Base-by-base conservation (phyloP, 2,329 filamentous ascomycete species). In the Colletotrichum camelliae region DNA sequence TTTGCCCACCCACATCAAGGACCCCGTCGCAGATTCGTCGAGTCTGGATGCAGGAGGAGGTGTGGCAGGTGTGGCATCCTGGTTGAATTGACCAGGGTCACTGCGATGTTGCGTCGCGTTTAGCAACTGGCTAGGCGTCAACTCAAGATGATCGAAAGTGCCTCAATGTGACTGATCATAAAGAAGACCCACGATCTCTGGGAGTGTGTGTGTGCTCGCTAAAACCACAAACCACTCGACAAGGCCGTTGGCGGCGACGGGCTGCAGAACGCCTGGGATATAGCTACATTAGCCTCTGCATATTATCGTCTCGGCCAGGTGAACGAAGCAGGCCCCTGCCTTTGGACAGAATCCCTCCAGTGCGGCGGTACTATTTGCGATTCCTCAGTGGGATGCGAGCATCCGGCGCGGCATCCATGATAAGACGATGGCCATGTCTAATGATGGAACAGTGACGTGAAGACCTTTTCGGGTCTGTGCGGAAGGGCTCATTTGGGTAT, bases 131-230 rank as follows among this genome's bases (percentile, higher is more conserved):
- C 31, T 48, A 43, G 27, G 18, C 21, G 27, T 55, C 39, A 62
- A 29, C 35, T 65, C 64, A 29, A 66, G 31, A 74, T 58, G 15
- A 35, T 74, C 43, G 67, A 70, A 58, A 65, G 72, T 65, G 60
- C 72, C 57, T 74, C 67, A 70, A 60, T 71, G 37, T 72, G 72
- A 74, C 60, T 15, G 37, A 68, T 74, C 72, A 70, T 39, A 65
- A 60, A 43, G 61, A 10, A 74, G 58, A 61, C 48, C 58, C 48
- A 37, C 48, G 67, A 66, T 70, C 60, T 55, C 27, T 29, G 27
- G 60, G 37, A 24, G n/a, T 37, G 29, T 57, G 57, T 24, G 65
- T 35, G 66, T 43, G 66, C 64, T 37, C 37, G 67, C n/a, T 48
- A 60, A 57, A 52, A 31, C 29, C 43, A 24, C 35, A 5, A 71